A percentile compares a stretch with the other conserved stretches of the same genome.
Evolutionary conservation across 164 flowering plant genomes (phyloP).

Genomic region (Nelumbo lutea): DNA sequence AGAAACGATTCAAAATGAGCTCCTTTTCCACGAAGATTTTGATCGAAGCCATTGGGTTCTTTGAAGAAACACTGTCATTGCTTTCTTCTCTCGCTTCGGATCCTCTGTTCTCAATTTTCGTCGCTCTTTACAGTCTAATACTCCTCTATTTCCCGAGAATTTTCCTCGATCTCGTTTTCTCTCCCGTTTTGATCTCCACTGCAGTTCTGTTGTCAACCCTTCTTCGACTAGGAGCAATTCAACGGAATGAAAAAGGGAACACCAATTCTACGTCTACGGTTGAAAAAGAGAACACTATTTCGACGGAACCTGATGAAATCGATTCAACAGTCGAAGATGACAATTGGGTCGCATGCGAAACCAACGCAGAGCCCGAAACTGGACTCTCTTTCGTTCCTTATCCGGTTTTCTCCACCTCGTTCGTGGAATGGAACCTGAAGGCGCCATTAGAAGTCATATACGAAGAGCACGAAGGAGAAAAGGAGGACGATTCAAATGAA

Average conservation of each 20-base stretch:
- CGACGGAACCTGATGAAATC: not conserved
- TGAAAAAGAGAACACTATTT: constrained; percentile 1
- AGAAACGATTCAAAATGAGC: constrained; percentile 8
- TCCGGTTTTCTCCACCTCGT: constrained; percentile 23
- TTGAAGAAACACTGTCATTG: constrained; percentile 2
- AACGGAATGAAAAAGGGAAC: not conserved
- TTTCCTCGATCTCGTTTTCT: constrained; percentile 34
- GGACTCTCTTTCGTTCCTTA: constrained; percentile 10
- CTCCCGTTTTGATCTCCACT: constrained; percentile 51
- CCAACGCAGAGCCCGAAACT: constrained; percentile 5
- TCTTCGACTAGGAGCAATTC: constrained; percentile 51
- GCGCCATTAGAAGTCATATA: constrained; percentile 83
- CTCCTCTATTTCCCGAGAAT: constrained; percentile 56
- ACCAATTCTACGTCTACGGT: not conserved
- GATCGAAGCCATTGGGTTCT: constrained; percentile 5
- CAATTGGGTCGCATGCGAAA: constrained; percentile 14
- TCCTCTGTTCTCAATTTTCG: constrained; percentile 55
- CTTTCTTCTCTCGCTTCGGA: constrained; percentile 22
- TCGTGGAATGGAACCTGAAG: constrained; percentile 61
- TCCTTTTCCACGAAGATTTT: not conserved
- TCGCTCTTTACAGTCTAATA: constrained; percentile 48
- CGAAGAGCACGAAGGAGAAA: constrained; percentile 66
- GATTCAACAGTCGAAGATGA: not conserved
- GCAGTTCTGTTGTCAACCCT: constrained; percentile 39
- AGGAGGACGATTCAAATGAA: constrained; percentile 21